phyloP scores from a whole-genome alignment of 2,329 filamentous ascomycete species.

The Colletotrichum sojae region DNA sequence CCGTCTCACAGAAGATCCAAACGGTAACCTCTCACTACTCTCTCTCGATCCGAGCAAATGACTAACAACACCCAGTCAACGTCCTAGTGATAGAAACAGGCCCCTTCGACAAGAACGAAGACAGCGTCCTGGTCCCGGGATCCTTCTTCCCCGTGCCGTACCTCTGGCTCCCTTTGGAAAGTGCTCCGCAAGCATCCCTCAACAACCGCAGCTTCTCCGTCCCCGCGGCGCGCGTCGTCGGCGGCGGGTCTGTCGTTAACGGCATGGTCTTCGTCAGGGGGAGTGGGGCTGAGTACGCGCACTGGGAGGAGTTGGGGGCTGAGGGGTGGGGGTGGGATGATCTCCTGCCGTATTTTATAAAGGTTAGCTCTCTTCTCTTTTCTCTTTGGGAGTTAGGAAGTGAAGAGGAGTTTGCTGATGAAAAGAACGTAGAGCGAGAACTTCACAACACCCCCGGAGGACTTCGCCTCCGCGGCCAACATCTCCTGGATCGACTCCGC shows the following conservation, averaged over 20 bases:
- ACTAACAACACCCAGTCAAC: slow-evolving; percentile 39
- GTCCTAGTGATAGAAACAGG: slow-evolving; percentile 49
- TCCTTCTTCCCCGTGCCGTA: slow-evolving; percentile 47
- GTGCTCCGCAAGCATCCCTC: slow-evolving; percentile 45
- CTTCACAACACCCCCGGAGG: slow-evolving; percentile 34
- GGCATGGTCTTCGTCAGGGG: slow-evolving; percentile 54
- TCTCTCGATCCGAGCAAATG: fast-evolving
- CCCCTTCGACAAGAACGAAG: slow-evolving; percentile 45
- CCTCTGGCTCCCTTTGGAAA: slow-evolving; percentile 47
- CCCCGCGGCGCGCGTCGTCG: slow-evolving; percentile 50
- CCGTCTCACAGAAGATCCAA: slow-evolving; percentile 24
- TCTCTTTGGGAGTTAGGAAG: no score
- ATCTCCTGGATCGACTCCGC: slow-evolving; percentile 40
- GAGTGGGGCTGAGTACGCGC: slow-evolving; percentile 54
- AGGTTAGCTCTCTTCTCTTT: slow-evolving; percentile 45
- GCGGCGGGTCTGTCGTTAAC: slow-evolving; percentile 57
- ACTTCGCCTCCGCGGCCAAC: slow-evolving; percentile 36
- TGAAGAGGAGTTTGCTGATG: no score
- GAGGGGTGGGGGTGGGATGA: slow-evolving; percentile 55
- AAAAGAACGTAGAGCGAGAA: slow-evolving; percentile 32
- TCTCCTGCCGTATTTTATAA: slow-evolving; percentile 60
- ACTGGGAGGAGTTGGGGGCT: slow-evolving; percentile 61
- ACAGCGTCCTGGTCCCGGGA: slow-evolving; percentile 49
- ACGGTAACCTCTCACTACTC: no score
- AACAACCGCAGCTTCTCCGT: slow-evolving; percentile 46